Evolutionary conservation across 768 basidiomycete species (phyloP), one percentile per base, ranked within the genome.

Genomic region (Lepiota brunneoincarnata): DNA sequence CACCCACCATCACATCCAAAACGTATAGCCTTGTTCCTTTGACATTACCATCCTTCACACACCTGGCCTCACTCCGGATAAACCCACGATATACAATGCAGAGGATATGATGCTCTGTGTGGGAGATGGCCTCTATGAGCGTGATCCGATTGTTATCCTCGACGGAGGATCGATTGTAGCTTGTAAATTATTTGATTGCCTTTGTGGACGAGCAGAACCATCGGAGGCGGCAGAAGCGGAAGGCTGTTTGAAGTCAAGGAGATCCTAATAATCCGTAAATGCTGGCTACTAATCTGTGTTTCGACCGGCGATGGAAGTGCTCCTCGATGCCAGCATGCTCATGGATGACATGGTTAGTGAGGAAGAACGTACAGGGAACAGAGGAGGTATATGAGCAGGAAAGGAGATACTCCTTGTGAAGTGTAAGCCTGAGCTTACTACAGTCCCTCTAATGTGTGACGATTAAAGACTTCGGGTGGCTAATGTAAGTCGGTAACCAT

Each of bases 1-100:
- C 56, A 75, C n/a, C n/a, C 49, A 53, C 53, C 17, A 65, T 81
- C 51, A 58, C 59, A 3, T 65, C 67, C 23, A 59, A 62, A 2
- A 51, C 55, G 10, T 40, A 60, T 31, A 41, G 47, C 36, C 56
- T 57, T 17, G 45, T 62, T 3, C 70, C 0, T 63, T 77, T 0
- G 74, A 72, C 1, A 57, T 83, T 21, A 69, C 56, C 2, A 67
- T 81, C 51, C 67, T 83, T 51, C 82, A 83, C 56, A 81, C 80
- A 0, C 80, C 81, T 0, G 81, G 82, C 23, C 82, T 83, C 54
- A 82, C 77, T 0, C 82, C 81, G 1, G 83, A 83, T 65, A 75
- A 81, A 58, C 63, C 81, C n/a, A 80, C 79, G 0, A 57, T 82
- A 3, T 83, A 79, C 67, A 78, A 82, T 51, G 66, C 63, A 12